A percentile compares a stretch with the other conserved stretches of the same genome.
These are phyloP conservation scores for Paramecium biaurelia DNA, from an alignment of 73 alveolate genomes.

Conservation along the genomic window DNA sequence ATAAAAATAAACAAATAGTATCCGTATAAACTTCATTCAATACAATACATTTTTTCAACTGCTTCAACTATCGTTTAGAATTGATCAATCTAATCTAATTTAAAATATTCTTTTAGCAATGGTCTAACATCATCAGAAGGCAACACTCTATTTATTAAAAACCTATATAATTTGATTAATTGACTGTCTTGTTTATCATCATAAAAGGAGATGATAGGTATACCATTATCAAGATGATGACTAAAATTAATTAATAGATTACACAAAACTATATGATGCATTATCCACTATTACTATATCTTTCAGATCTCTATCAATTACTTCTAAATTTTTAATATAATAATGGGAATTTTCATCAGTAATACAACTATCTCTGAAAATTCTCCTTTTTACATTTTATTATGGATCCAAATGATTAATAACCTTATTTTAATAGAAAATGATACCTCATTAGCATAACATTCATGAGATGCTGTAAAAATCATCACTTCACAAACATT, in stretches of 20 bases:
- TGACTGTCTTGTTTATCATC: constrained; percentile 67
- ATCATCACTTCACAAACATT: constrained; percentile 74
- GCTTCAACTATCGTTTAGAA: neutral
- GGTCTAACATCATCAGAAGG: constrained; percentile 36
- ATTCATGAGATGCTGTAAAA: constrained; percentile 73
- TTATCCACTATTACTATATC: constrained; percentile 79
- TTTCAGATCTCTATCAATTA: constrained; percentile 65
- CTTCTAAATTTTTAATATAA: constrained; percentile 13
- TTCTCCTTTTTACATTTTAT: neutral
- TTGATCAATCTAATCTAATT: neutral
- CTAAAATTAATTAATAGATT: constrained; percentile 46
- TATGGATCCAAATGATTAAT: constrained; percentile 56
- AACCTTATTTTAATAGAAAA: neutral
- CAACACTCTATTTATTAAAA: neutral
- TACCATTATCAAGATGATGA: constrained; percentile 77
- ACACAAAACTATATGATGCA: constrained; percentile 67
- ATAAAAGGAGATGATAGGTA: constrained; percentile 78
- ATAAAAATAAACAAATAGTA: neutral
- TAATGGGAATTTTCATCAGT: neutral
- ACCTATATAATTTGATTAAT: constrained; percentile 47
- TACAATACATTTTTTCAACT: constrained; percentile 24
- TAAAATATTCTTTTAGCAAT: neutral
- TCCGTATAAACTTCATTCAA: neutral
- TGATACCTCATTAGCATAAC: constrained; percentile 73
- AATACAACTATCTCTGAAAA: constrained; percentile 59